Evolutionary conservation across 306 rosid species (phyloP).

Genomic region (Cicer chorassanicum): DNA sequence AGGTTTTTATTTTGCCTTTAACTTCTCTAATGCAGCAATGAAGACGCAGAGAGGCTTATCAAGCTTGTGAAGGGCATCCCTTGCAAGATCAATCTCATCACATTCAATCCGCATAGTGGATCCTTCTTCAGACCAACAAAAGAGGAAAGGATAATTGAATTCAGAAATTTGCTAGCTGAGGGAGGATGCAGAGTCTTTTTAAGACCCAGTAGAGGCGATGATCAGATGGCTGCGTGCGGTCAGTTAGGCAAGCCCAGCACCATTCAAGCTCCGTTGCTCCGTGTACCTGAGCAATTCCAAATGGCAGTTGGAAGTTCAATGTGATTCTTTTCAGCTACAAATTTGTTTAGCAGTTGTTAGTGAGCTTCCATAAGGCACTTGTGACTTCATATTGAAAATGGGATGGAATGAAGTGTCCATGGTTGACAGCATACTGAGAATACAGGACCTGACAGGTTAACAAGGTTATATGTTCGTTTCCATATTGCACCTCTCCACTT

Average conservation of each 20-base stretch:
- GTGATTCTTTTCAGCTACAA: slow-evolving; percentile 45
- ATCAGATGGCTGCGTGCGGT: slow-evolving; percentile 99
- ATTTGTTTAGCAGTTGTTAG: slow-evolving; percentile 19
- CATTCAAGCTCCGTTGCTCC: slow-evolving; percentile 79
- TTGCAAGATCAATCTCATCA: slow-evolving; percentile 91
- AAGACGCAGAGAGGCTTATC: slow-evolving; percentile 75
- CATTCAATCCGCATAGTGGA: slow-evolving; percentile 83
- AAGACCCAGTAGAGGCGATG: slow-evolving; percentile 85
- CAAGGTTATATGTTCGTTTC: background rate
- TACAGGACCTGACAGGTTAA: background rate
- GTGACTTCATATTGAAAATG: background rate
- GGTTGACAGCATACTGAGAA: slow-evolving; percentile 1
- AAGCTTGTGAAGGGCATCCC: slow-evolving; percentile 85
- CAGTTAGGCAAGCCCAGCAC: slow-evolving; percentile 84
- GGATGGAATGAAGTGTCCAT: slow-evolving; percentile 5
- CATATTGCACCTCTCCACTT: slow-evolving; percentile 22
- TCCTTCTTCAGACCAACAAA: slow-evolving; percentile 83
- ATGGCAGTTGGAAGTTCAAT: slow-evolving; percentile 51
- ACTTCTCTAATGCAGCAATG: slow-evolving; percentile 52
- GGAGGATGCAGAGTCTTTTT: slow-evolving; percentile 70
- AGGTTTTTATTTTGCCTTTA: background rate
- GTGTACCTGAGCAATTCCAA: slow-evolving; percentile 78
- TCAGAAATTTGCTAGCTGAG: slow-evolving; percentile 74
- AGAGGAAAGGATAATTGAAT: slow-evolving; percentile 75
- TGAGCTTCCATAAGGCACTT: background rate